Evolutionary conservation across 2,329 filamentous ascomycete genomes (phyloP), one percentile per base, ranked within the genome.

Genomic region (Claviceps sp.): DNA sequence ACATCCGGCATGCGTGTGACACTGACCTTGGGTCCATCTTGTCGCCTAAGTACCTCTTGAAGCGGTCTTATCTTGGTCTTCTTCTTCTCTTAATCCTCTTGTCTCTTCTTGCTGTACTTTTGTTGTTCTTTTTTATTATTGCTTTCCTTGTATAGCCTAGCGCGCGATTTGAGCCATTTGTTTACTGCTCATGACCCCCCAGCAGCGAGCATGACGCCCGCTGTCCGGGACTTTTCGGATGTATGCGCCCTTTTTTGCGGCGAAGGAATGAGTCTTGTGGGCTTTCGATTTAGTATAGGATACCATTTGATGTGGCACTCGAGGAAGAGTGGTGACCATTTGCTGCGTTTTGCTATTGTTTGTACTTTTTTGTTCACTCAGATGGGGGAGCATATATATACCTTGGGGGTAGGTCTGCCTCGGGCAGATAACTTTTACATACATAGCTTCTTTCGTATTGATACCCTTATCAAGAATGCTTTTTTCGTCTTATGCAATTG

Each of bases 271-370:
- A 47, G 8, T 43, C 11, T 16, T 41, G 22, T 40, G 16, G 7
- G 40, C 45, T 48, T 3, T 44, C 24, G 45, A 49, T 2, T 44
- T 40, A 44, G 43, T 48, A 48, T 14, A 53, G 45, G 52, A 54
- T 54, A 54, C 52, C 52, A 51, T 48, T 54, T 51, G 52, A 51
- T 34, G 52, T 51, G 52, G 52, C 49, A 42, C 42, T 34, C 30
- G 10, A 11, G n/a, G 34, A 40, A 38, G 24, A 19, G 48, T 24
- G 40, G 38, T 13, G 52, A n/a, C 47, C 44, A 44, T 44, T 53
- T 38, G 22, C n/a, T 14, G 16, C 34, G 10, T 17, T 26, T 48
- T 13, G 11, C 17, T 30, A 3, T 40, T n/a, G 22, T 5, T 47
- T 38, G 10, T 37, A 5, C n/a, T 26, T 40, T 1, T 4, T 37